Conservation (phyloP, 1,284 basidiomycete species). For the Hemileccinum hortonii region DNA sequence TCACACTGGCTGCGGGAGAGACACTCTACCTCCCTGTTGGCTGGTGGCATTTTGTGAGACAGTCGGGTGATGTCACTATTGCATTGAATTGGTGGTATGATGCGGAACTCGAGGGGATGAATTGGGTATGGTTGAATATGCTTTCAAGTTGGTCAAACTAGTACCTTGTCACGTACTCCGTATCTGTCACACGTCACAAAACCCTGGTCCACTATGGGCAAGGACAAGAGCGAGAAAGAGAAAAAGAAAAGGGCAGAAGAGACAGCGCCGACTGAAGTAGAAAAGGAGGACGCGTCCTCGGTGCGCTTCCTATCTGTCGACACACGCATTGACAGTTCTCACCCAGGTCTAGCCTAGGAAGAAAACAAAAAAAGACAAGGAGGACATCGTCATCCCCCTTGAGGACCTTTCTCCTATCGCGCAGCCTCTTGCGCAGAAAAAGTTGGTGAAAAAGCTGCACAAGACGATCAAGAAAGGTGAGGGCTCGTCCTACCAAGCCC, state of each 20-base stretch:
- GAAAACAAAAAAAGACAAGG: constrained; percentile 60
- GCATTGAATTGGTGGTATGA: constrained; percentile 93
- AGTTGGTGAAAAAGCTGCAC: constrained; percentile 88
- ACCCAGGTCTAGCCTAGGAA: constrained; percentile 45
- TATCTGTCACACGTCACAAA: constrained; percentile 26
- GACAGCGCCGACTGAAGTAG: constrained; percentile 38
- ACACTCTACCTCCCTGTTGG: constrained; percentile 85
- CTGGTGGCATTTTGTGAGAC: constrained; percentile 88
- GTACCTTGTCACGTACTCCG: constrained; percentile 12
- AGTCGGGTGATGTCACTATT: constrained; percentile 61
- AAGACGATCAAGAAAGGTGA: constrained; percentile 90
- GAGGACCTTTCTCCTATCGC: constrained; percentile 90
- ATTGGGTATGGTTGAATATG: constrained; percentile 66
- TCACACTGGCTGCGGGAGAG: constrained; percentile 71
- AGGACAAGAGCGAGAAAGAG: constrained; percentile 67
- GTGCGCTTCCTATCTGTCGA: constrained; percentile 29
- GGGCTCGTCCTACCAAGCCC: constrained; percentile 15
- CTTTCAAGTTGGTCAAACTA: constrained; percentile 50
- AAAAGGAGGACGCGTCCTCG: constrained; percentile 50
- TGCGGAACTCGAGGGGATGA: constrained; percentile 65
- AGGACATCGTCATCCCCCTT: constrained; percentile 66
- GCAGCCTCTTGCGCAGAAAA: constrained; percentile 86
- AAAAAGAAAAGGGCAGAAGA: constrained; percentile 43
- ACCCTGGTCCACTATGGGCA: constrained; percentile 44
- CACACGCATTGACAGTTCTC: constrained; percentile 3